These are phyloP conservation scores for Agaricales sp. DNA, from an alignment of 1,284 basidiomycete genomes.

Conservation along the genomic window DNA sequence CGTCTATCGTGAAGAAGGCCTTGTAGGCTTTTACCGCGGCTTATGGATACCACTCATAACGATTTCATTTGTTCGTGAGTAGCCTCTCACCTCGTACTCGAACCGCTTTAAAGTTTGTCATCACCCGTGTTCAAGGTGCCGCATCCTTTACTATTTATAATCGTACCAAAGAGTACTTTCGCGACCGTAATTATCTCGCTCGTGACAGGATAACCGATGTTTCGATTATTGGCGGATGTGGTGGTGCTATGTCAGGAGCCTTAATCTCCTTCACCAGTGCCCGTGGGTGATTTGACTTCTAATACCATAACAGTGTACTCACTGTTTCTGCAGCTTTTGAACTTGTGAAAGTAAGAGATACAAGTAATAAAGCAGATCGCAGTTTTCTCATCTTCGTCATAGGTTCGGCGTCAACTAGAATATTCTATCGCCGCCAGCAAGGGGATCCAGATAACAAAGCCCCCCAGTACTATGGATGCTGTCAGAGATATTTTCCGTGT, in stretches of 20 bases:
- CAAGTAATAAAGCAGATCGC: neutral
- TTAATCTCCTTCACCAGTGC: conserved; percentile 78
- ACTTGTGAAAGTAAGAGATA: conserved; percentile 76
- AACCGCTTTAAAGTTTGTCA: no score
- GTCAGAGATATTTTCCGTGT: conserved; percentile 57
- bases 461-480: conserved; percentile 66
- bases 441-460: conserved; percentile 54
- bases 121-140: conserved; percentile 40
- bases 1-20: conserved; percentile 85
- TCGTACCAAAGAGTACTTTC: conserved; percentile 76
- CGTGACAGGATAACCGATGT: conserved; percentile 56
- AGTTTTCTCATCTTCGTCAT: conserved; percentile 5
- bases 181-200: conserved; percentile 47
- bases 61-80: conserved; percentile 90
- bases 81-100: conserved; percentile 9
- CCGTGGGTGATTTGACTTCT: conserved; percentile 42
- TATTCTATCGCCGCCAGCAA: conserved; percentile 83
- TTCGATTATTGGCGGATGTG: conserved; percentile 64
- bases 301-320: conserved; percentile 9
- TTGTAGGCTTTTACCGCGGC: conserved; percentile 87
- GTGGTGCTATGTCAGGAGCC: conserved; percentile 76
- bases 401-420: conserved; percentile 89
- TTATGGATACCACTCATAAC: conserved; percentile 91
- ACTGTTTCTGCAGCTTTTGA: conserved; percentile 63
- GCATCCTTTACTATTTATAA: conserved; percentile 93